Evolutionary conservation across 257 asterid species (phyloP).

Genomic region (Phtheirospermum japonicum): DNA sequence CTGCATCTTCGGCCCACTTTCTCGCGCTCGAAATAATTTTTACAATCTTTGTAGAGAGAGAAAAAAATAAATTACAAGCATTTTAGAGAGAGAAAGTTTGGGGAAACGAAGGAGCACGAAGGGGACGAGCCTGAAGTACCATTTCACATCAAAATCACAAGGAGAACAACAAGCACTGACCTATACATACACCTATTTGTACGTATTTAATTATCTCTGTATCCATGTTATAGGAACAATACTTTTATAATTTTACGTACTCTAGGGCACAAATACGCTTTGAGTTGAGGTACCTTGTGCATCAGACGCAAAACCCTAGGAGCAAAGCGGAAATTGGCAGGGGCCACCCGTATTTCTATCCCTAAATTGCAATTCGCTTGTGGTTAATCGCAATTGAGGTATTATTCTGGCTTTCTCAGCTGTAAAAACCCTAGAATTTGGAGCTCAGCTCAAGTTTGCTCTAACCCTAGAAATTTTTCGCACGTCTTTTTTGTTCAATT

Average conservation of each 20-base stretch:
- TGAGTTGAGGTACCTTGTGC: slow-evolving; percentile 45
- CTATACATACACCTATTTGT: slow-evolving; percentile 30
- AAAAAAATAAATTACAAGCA: slow-evolving; percentile 20
- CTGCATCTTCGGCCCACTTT: slow-evolving; percentile 27
- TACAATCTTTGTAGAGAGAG: slow-evolving; percentile 33
- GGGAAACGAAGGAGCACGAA: slow-evolving; percentile 36
- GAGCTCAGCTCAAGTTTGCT: slow-evolving; percentile 30
- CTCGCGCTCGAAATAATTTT: slow-evolving; percentile 36
- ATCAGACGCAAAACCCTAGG: slow-evolving; percentile 50
- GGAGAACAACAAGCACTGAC: slow-evolving; percentile 31
- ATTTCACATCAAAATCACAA: slow-evolving; percentile 29
- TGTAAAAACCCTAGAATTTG: slow-evolving; percentile 41
- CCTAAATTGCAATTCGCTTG: slow-evolving; percentile 33
- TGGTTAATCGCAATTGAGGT: slow-evolving; percentile 39
- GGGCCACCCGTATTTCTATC: slow-evolving; percentile 23
- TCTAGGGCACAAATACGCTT: slow-evolving; percentile 30
- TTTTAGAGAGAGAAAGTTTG: slow-evolving; percentile 40
- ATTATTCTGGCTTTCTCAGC: slow-evolving; percentile 26
- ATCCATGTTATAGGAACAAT: slow-evolving; percentile 27
- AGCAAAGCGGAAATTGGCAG: slow-evolving; percentile 14
- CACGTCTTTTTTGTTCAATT: slow-evolving; percentile 21
- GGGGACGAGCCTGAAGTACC: slow-evolving; percentile 39
- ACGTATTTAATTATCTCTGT: slow-evolving; percentile 20
- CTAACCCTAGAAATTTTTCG: slow-evolving; percentile 36
- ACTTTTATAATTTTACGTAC: slow-evolving; percentile 26